Evolutionary conservation across 805 yeast species (phyloP).

Genomic region (Starmerella stellata): DNA sequence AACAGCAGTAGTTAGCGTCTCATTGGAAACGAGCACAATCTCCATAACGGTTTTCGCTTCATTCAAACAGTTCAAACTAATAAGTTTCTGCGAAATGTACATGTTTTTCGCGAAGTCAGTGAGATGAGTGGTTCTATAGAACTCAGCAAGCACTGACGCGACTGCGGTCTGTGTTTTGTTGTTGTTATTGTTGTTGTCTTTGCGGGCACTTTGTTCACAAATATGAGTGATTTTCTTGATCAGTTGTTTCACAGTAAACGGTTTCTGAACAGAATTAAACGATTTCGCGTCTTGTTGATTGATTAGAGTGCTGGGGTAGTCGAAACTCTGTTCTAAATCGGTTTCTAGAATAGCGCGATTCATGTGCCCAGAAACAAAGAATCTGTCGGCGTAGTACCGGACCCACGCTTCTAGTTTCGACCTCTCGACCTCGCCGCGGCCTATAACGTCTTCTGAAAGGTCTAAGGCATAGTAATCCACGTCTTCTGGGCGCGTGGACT

Average conservation of each 20-base stretch:
- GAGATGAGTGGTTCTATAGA: not conserved
- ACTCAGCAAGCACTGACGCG: not conserved
- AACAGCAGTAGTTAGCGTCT: not conserved
- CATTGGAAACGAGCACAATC: constrained; percentile 13
- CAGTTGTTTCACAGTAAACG: not conserved
- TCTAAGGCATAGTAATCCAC: constrained; percentile 11
- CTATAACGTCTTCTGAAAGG: constrained; percentile 13
- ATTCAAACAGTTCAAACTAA: constrained; percentile 8
- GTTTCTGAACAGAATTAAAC: not conserved
- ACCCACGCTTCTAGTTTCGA: constrained; percentile 20
- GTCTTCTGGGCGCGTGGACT: constrained; percentile 8
- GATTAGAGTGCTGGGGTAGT: not conserved
- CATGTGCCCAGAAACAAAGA: constrained; percentile 19
- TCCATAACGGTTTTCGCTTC: constrained; percentile 19
- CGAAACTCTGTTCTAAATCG: constrained; percentile 9
- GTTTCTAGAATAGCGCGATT: constrained; percentile 17
- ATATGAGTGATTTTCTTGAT: not conserved
- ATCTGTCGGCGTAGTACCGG: constrained; percentile 20
- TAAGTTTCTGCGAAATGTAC: constrained; percentile 16
- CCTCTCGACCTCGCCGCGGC: constrained; percentile 17
- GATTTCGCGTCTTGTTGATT: not conserved
- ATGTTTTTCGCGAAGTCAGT: not conserved
- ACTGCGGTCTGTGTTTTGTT: not conserved
- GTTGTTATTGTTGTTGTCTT: not conserved
- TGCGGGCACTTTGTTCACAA: not conserved